These are phyloP conservation scores for Fusarium nodosum DNA, from an alignment of 2,329 filamentous ascomycete species.

Conservation along the genomic window DNA sequence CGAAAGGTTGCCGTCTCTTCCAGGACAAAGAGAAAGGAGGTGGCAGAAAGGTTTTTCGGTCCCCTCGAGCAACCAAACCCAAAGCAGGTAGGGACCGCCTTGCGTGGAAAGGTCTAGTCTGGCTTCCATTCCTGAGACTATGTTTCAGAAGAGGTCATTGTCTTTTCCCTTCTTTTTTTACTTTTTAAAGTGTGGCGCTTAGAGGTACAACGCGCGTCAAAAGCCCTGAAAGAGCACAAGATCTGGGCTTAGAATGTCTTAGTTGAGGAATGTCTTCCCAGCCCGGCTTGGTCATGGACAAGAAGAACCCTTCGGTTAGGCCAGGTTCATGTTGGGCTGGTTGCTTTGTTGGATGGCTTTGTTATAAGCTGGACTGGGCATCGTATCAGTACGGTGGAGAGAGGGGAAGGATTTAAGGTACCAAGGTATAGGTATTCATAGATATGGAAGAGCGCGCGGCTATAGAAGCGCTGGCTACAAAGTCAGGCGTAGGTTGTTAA, in stretches of 20 bases:
- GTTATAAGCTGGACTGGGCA: conserved; percentile 7
- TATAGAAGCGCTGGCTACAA: conserved; percentile 25
- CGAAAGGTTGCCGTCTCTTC: conserved; percentile 8
- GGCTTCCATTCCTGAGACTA: conserved; percentile 25
- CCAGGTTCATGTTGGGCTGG: background rate
- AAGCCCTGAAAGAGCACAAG: background rate
- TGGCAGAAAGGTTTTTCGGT: conserved; percentile 20
- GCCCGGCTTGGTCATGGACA: conserved; percentile 12
- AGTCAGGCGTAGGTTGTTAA: background rate
- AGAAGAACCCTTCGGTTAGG: background rate
- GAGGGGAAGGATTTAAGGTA: background rate
- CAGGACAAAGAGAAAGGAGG: conserved; percentile 27
- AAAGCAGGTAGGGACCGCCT: conserved; percentile 18
- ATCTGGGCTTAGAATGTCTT: conserved; percentile 28
- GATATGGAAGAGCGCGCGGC: conserved; percentile 26
- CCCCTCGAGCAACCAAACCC: background rate
- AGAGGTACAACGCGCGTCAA: conserved; percentile 36
- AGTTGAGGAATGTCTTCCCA: conserved; percentile 32
- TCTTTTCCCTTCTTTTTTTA: background rate
- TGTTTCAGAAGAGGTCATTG: conserved; percentile 39
- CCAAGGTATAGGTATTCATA: background rate
- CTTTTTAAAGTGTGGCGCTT: conserved; percentile 31
- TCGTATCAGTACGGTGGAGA: conserved; percentile 5
- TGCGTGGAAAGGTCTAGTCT: conserved; percentile 28
- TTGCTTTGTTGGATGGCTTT: conserved; percentile 27